Base-by-base conservation (phyloP, 2,329 filamentous ascomycete genomes). In the Fusarium foetens region DNA sequence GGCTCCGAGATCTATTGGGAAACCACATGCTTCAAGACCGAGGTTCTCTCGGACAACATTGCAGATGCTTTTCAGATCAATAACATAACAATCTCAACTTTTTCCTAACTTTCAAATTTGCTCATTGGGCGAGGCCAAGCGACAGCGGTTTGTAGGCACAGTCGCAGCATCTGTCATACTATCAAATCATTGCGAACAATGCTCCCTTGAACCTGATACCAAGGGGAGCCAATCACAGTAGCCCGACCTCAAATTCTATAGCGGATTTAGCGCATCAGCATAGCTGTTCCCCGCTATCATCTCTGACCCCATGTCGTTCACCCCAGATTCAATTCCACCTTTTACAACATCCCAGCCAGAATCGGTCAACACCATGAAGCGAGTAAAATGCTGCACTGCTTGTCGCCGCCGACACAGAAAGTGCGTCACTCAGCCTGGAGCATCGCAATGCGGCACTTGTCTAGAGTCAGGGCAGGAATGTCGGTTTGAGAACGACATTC, bases 391-490 rank as follows among this genome's bases (percentile, higher is more conserved):
- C 6, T 66, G 60, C 16, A 43, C 21, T 0, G 35, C 60, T 7
- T 66, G 60, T 33, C 60, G 63, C 13, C 49, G 60, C 3, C 36
- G 49, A 23, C 63, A 66, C 4, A 36, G 63, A 8, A 66, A 65
- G 33, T 66, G 63, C 3, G 60, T 66, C 8, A 42, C 51, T 0
- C 49, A 58, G 1, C 42, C 60, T 0, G 49, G 63, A 0, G 42
- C 63, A 0, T 49, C 49, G 0, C 29, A 49, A 10, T 66, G 63
- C 12, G 60, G 60, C 4, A 45, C 60, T 1, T 66, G 63, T 9
- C 35, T 65, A 14, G 63, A 66, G 31, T 57, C 61, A 0, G 60
- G 60, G 1, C 35, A 58, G 13, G 35, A 66, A 0, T 66, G 63
- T 17, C 36, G 10, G 0, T 66, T 66, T 23, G 63, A 66, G 8